Conservation (phyloP, 495 filamentous ascomycete genomes). For the Hypoxylon lienhwacheense region DNA sequence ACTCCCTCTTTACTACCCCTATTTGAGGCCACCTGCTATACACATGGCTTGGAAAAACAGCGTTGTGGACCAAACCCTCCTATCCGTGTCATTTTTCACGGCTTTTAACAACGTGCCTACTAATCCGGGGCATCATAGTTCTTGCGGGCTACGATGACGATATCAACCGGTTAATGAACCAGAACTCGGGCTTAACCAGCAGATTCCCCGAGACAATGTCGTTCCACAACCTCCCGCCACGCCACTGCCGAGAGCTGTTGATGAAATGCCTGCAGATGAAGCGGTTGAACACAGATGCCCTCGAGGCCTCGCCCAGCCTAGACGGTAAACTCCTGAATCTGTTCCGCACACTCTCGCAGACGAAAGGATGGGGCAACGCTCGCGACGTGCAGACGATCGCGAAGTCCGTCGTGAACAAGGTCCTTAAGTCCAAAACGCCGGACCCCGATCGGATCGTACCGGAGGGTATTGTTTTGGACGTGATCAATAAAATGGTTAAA, state of each 20-base stretch:
- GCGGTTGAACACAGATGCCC: conserved; percentile 43
- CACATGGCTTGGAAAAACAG: not conserved
- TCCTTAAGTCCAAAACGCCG: conserved; percentile 41
- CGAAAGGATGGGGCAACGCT: conserved; percentile 68
- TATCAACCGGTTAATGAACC: conserved; percentile 68
- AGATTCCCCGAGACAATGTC: conserved; percentile 59
- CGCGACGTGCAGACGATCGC: conserved; percentile 63
- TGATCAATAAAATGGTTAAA: conserved; percentile 48
- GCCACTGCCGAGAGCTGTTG: conserved; percentile 47
- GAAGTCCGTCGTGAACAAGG: conserved; percentile 53
- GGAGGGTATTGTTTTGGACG: conserved; percentile 42
- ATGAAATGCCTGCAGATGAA: conserved; percentile 23
- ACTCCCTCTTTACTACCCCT: not conserved
- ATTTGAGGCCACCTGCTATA: not conserved
- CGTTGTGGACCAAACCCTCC: not conserved
- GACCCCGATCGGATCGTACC: conserved; percentile 27
- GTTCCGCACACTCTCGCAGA: conserved; percentile 49
- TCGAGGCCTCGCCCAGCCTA: conserved; percentile 40
- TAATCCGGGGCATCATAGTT: conserved; percentile 38
- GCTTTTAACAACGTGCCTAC: conserved; percentile 39
- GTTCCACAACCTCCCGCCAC: conserved; percentile 46
- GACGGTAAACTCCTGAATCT: conserved; percentile 37
- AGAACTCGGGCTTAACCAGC: conserved; percentile 61
- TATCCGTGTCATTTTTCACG: not conserved
- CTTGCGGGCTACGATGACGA: conserved; percentile 73